Base-by-base conservation (phyloP, 2,329 filamentous ascomycete species). In the Waltergamsia citrina region DNA sequence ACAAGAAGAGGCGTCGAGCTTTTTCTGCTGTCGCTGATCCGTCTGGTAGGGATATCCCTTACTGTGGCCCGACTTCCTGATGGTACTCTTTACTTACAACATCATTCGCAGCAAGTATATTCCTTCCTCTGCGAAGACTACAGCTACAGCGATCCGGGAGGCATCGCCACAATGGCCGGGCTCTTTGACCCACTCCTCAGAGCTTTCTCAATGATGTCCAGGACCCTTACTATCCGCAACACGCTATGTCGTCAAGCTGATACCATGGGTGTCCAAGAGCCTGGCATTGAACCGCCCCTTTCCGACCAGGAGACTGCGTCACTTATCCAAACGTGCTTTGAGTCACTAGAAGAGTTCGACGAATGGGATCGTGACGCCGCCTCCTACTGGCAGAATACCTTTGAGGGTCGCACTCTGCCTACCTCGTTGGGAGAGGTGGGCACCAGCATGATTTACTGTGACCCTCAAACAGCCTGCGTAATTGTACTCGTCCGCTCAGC, bases 31-130 rank as follows among this genome's bases (percentile, higher is more conserved):
- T 42, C 50, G 10, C 43, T 53, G 6, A 36, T 56, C 2, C 39
- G 50, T 5, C 37, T 56, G 35, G 53, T 56, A 38, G 39, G 51
- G n/a, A n/a, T n/a, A n/a, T n/a, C n/a, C n/a, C n/a, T n/a, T n/a
- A n/a, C n/a, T n/a, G n/a, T n/a, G n/a, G n/a, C n/a, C n/a, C n/a
- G n/a, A n/a, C n/a, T n/a, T 48, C 9, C 30, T 27, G 9, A 18
- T 27, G 9, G 15, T 12, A 15, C 5, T 18, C 4, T 15, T 16
- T 16, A 32, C 18, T 14, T 7, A 6, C 10, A 20, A 5, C 29
- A 6, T 14, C 10, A 5, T 16, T 11, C 30, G 17, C 9, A 56
- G 53, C 53, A 56, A 49, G 42, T 54, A 4, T 52, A 55, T 31
- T 51, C 50, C 3, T 56, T 56, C 32, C 9, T 56, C 1, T 45